phyloP scores from a whole-genome alignment of 345 rosid genomes.

The Laguncularia racemosa region DNA sequence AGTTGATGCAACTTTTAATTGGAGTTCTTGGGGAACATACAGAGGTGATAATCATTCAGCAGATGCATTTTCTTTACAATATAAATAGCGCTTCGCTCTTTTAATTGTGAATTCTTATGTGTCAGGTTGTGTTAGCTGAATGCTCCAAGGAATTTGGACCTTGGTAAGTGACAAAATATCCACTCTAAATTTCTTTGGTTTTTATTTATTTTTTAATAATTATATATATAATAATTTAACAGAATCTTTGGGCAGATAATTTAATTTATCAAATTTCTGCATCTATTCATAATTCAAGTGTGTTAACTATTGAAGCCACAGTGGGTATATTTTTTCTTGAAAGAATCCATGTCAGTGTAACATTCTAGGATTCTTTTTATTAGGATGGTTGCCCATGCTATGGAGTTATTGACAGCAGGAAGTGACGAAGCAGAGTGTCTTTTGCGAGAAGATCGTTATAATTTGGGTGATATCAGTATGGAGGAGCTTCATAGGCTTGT shows the following conservation, averaged over 20 bases:
- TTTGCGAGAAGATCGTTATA: conserved; percentile 63
- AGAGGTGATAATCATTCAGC: conserved; percentile 45
- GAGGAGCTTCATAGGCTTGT: conserved; percentile 89
- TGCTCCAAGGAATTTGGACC: conserved; percentile 92
- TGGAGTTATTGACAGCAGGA: conserved; percentile 77
- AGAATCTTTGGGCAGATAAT: too few species aligned
- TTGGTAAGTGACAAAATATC: conserved; percentile 47
- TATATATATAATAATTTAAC: too few species aligned
- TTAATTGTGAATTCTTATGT: conserved; percentile 4
- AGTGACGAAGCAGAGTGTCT: conserved; percentile 65
- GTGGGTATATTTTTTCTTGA: background rate
- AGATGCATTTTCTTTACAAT: background rate
- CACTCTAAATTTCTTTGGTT: too few species aligned
- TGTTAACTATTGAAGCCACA: too few species aligned
- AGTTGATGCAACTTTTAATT: conserved; percentile 54
- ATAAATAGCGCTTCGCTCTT: background rate
- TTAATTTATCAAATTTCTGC: too few species aligned
- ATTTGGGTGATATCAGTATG: conserved; percentile 70
- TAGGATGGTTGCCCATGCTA: conserved; percentile 96
- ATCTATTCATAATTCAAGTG: too few species aligned
- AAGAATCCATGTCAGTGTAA: background rate
- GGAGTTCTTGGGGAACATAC: conserved; percentile 89
- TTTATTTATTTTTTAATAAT: too few species aligned
- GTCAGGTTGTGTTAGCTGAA: conserved; percentile 87
- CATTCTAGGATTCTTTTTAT: conserved; percentile 15